phyloP scores from a whole-genome alignment of 148 eudicot genomes.

The Silene conica region DNA sequence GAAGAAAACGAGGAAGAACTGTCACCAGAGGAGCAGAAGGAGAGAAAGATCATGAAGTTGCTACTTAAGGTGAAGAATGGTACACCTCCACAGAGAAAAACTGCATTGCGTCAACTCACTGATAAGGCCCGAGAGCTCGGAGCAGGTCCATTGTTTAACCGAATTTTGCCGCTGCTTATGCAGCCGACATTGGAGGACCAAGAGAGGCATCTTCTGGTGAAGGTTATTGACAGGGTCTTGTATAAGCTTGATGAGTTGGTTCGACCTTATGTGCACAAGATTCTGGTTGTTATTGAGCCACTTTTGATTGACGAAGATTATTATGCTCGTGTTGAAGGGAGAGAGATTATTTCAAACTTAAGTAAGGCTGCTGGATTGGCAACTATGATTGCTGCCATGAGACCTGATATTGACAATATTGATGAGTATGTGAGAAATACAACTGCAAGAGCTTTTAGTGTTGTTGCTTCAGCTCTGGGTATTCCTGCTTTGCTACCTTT shows the following conservation, averaged over 20 bases:
- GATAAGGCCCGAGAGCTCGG: constrained; percentile 96
- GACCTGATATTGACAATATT: constrained; percentile 95
- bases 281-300: constrained; percentile 93
- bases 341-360: constrained; percentile 92
- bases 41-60: constrained; percentile 87
- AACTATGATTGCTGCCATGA: constrained; percentile 99
- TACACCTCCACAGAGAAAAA: constrained; percentile 95
- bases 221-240: constrained; percentile 89
- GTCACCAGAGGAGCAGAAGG: constrained; percentile 89
- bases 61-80: constrained; percentile 96
- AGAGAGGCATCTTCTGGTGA: constrained; percentile 92
- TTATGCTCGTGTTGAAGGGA: constrained; percentile 96
- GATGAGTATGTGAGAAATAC: constrained; percentile 97
- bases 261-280: constrained; percentile 92
- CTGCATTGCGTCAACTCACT: constrained; percentile 87
- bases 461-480: constrained; percentile 97
- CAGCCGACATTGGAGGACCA: constrained; percentile 96
- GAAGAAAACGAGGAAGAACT: constrained; percentile 86
- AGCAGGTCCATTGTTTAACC: constrained; percentile 86
- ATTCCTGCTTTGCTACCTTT: constrained; percentile 91
- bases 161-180: constrained; percentile 90
- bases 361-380: constrained; percentile 98
- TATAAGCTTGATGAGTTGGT: constrained; percentile 94
- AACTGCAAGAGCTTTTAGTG: constrained; percentile 98
- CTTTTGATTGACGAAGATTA: constrained; percentile 91